Conservation (phyloP, 352 stramenopile genomes). For the Globisporangium middletonii region DNA sequence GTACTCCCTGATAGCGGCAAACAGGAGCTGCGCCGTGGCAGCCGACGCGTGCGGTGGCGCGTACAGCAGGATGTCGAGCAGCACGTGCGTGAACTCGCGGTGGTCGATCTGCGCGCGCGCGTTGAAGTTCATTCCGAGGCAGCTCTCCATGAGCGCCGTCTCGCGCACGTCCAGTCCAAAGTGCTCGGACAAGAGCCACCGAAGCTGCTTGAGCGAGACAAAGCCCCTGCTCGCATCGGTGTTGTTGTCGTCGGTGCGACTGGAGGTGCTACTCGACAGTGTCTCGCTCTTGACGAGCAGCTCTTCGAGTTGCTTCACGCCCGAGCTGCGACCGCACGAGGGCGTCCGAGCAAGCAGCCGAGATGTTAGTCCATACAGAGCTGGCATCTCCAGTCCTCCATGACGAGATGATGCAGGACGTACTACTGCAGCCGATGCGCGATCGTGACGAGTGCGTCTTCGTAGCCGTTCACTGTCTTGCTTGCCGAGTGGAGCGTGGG, state of each 20-base stretch:
- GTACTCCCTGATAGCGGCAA: background rate
- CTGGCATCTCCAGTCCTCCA: background rate
- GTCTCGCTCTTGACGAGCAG: constrained; percentile 10
- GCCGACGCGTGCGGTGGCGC: constrained; percentile 13
- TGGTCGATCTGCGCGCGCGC: constrained; percentile 42
- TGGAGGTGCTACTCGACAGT: no score
- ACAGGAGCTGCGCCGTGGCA: background rate
- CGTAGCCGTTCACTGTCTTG: constrained; percentile 14
- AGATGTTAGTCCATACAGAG: background rate
- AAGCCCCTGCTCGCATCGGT: constrained; percentile 21
- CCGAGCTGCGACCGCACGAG: constrained; percentile 15
- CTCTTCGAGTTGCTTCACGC: constrained; percentile 40
- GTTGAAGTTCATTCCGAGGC: constrained; percentile 61
- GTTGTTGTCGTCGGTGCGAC: background rate
- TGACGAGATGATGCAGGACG: constrained; percentile 4
- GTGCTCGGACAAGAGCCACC: constrained; percentile 28
- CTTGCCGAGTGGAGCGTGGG: constrained; percentile 17
- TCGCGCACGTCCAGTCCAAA: constrained; percentile 31
- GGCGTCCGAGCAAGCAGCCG: no score
- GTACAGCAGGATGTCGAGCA: constrained; percentile 52
- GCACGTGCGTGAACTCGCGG: constrained; percentile 36
- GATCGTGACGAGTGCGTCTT: constrained; percentile 42
- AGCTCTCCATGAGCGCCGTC: constrained; percentile 40
- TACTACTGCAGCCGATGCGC: constrained; percentile 48
- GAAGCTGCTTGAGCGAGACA: constrained; percentile 45